Percentiles rank a stretch among this genome's conserved stretches.
These are phyloP conservation scores for Elasticomyces elasticus DNA, from an alignment of 495 filamentous ascomycete genomes.

Conservation along the genomic window DNA sequence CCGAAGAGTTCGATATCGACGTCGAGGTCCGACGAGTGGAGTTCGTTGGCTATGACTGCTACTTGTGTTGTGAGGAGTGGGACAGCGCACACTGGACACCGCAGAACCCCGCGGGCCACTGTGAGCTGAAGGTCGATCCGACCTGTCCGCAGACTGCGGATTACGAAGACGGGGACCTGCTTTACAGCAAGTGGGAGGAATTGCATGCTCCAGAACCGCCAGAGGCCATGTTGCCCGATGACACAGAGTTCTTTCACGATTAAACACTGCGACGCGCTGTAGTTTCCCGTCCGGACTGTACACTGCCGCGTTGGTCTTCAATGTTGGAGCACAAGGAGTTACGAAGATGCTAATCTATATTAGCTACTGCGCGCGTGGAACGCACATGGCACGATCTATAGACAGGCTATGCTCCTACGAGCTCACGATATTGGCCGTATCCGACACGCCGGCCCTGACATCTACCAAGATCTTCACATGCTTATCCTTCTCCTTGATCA, in stretches of 20 bases:
- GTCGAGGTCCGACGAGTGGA: too few relatives aligned
- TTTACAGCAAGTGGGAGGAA: background rate
- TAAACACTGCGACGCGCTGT: too few relatives aligned
- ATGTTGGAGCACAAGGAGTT: too few relatives aligned
- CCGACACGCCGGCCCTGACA: slow-evolving; percentile 7
- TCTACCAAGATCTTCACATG: slow-evolving; percentile 35
- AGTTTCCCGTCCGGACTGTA: too few relatives aligned
- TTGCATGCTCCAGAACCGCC: too few relatives aligned
- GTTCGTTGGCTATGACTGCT: background rate
- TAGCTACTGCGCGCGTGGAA: too few relatives aligned
- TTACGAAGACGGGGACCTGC: background rate
- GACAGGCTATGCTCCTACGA: background rate
- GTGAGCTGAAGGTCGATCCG: background rate
- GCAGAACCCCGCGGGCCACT: background rate
- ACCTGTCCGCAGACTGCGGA: background rate
- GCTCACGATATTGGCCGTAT: background rate
- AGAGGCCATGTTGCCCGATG: too few relatives aligned
- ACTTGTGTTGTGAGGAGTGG: background rate
- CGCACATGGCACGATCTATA: background rate
- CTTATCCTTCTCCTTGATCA: slow-evolving; percentile 33
- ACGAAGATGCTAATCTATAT: too few relatives aligned
- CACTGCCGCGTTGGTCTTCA: too few relatives aligned
- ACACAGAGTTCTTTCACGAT: too few relatives aligned
- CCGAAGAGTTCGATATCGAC: too few relatives aligned
- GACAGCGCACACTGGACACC: background rate